These are phyloP conservation scores for Nicotiana sylvestris DNA, from an alignment of 257 asterid species.

Conservation along the genomic window DNA sequence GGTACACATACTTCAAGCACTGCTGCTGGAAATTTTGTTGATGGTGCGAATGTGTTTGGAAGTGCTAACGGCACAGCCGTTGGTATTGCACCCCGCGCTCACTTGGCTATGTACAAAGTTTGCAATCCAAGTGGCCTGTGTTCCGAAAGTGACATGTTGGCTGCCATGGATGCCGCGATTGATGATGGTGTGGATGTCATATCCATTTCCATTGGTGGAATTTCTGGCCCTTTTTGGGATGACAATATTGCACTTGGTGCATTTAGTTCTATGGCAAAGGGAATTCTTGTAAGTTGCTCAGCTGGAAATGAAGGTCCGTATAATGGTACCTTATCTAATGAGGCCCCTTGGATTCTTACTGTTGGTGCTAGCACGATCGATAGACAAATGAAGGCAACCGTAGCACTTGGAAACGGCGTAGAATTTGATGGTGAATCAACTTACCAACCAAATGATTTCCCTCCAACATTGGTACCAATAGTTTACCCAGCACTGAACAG, in stretches of 20 bases:
- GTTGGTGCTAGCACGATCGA: constrained; percentile 20
- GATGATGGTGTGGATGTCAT: constrained; percentile 20
- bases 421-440: constrained; percentile 14
- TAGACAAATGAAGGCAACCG: constrained; percentile 10
- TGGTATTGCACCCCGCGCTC: constrained; percentile 16
- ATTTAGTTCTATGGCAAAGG: constrained; percentile 15
- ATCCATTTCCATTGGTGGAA: constrained; percentile 17
- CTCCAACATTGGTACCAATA: constrained; percentile 6
- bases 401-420: background rate
- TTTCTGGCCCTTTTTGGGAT: constrained; percentile 7
- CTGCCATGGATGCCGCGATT: constrained; percentile 15
- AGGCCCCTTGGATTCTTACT: constrained; percentile 19
- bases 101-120: constrained; percentile 18
- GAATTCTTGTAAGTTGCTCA: constrained; percentile 14
- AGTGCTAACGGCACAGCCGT: constrained; percentile 5
- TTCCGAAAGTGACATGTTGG: constrained; percentile 11
- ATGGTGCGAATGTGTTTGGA: background rate
- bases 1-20: constrained; percentile 21
- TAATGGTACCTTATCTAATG: constrained; percentile 7
- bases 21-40: constrained; percentile 5
- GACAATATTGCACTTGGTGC: constrained; percentile 13
- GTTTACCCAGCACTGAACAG: constrained; percentile 9
- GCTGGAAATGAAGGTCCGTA: constrained; percentile 12
- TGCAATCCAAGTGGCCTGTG: constrained; percentile 4
- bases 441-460: constrained; percentile 11